These are phyloP conservation scores for Geranium brycei DNA, from an alignment of 345 rosid genomes.

Conservation along the genomic window DNA sequence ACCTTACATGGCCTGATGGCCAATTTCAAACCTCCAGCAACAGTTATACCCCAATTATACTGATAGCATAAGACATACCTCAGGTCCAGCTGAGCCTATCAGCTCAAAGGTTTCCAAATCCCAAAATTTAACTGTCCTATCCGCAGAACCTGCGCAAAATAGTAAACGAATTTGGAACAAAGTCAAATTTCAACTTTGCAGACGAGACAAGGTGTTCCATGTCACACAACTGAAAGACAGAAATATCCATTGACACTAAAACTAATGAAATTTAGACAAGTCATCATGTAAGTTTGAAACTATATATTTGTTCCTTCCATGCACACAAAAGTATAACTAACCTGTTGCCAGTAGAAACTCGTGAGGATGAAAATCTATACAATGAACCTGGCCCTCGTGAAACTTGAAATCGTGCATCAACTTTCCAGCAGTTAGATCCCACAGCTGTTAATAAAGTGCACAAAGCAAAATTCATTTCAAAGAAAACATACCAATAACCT, in stretches of 20 bases:
- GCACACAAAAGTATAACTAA: constrained; percentile 15
- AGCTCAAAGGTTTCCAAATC: constrained; percentile 98
- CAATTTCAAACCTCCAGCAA: neutral
- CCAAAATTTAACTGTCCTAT: constrained; percentile 93
- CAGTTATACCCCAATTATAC: neutral
- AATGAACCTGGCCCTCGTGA: constrained; percentile 91
- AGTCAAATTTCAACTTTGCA: neutral
- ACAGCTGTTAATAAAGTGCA: constrained; percentile 39
- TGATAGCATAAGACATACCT: constrained; percentile 38
- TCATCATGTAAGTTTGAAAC: neutral
- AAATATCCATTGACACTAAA: neutral
- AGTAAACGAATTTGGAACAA: neutral
- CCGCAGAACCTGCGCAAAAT: constrained; percentile 64
- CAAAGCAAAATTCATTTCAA: neutral
- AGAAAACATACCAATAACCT: neutral
- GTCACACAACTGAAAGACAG: no score
- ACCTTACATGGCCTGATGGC: neutral
- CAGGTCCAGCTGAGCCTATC: constrained; percentile 88
- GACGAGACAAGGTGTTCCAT: no score
- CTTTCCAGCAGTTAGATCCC: constrained; percentile 99
- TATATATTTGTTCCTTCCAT: neutral
- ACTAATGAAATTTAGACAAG: neutral
- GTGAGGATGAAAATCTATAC: constrained; percentile 97
- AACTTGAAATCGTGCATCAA: constrained; percentile 75
- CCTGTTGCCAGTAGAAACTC: constrained; percentile 96